Percentiles rank a stretch among this genome's conserved stretches.
Conservation (phyloP, 345 rosid species). For the Melastoma malabathricum region DNA sequence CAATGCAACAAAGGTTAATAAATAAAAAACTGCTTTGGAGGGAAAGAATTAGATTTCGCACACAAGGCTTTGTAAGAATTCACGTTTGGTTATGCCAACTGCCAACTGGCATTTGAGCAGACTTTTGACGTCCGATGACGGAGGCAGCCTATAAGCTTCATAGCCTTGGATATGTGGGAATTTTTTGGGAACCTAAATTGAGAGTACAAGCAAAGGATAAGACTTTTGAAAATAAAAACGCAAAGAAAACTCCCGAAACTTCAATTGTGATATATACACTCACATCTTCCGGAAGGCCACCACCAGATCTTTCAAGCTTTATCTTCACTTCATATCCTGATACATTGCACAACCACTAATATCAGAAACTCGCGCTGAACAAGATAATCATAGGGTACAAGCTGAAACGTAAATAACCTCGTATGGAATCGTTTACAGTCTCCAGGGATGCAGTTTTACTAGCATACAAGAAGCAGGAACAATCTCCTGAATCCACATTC, state of each 20-base stretch:
- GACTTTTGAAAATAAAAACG: not conserved
- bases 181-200: slow-evolving; percentile 54
- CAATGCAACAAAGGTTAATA: not conserved
- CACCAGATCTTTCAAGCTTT: slow-evolving; percentile 41
- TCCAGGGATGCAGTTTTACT: slow-evolving; percentile 47
- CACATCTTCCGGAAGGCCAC: slow-evolving; percentile 45
- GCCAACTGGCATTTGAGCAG: slow-evolving; percentile 77
- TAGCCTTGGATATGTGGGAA: slow-evolving; percentile 72
- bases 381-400: not conserved
- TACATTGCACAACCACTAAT: slow-evolving; percentile 10
- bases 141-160: slow-evolving; percentile 48
- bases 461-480: slow-evolving; percentile 57
- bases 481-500: slow-evolving; percentile 58
- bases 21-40: too few species aligned
- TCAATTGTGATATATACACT: slow-evolving; percentile 1
- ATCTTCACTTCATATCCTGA: slow-evolving; percentile 50
- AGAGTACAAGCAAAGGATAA: not conserved
- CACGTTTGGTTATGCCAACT: slow-evolving; percentile 47
- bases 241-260: not conserved
- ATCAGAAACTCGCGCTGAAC: not conserved
- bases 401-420: slow-evolving; percentile 30
- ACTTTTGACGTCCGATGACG: slow-evolving; percentile 27
- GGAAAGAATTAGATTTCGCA: not conserved
- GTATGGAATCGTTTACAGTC: slow-evolving; percentile 35
- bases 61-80: slow-evolving; percentile 11